Conservation (phyloP, 768 basidiomycete genomes). For the Agaricus subrufescens region DNA sequence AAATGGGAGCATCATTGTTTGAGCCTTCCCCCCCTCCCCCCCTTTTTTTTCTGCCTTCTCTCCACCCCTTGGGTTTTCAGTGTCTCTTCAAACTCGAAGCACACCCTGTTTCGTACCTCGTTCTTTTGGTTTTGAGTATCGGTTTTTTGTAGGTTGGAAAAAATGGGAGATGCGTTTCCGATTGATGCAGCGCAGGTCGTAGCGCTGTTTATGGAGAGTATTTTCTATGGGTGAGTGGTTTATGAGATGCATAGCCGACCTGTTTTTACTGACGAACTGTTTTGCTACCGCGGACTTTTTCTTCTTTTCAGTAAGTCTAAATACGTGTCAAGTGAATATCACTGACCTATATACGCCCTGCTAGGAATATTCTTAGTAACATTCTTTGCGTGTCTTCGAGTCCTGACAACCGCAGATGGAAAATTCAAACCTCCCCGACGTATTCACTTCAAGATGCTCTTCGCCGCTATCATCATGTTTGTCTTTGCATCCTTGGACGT, state of each 20-base stretch:
- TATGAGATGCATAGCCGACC: constrained; percentile 7
- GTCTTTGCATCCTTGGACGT: constrained; percentile 37
- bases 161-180: constrained; percentile 22
- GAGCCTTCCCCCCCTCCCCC: too few species aligned
- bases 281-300: too few species aligned
- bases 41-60: too few species aligned
- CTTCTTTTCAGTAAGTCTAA: not conserved
- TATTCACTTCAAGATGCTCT: constrained; percentile 32
- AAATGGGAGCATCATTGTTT: too few species aligned
- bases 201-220: constrained; percentile 35
- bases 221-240: constrained; percentile 28
- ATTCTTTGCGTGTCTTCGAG: constrained; percentile 29
- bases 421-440: constrained; percentile 20
- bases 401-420: constrained; percentile 27
- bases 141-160: not conserved
- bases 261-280: not conserved
- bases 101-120: too few species aligned
- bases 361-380: constrained; percentile 34
- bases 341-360: not conserved
- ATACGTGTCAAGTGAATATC: not conserved
- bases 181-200: constrained; percentile 35
- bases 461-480: constrained; percentile 33
- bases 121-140: too few species aligned
- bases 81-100: too few species aligned
- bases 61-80: too few species aligned